Evolutionary conservation across 139 green algal species (phyloP).

Genomic region (Chlamydomonas sp.): DNA sequence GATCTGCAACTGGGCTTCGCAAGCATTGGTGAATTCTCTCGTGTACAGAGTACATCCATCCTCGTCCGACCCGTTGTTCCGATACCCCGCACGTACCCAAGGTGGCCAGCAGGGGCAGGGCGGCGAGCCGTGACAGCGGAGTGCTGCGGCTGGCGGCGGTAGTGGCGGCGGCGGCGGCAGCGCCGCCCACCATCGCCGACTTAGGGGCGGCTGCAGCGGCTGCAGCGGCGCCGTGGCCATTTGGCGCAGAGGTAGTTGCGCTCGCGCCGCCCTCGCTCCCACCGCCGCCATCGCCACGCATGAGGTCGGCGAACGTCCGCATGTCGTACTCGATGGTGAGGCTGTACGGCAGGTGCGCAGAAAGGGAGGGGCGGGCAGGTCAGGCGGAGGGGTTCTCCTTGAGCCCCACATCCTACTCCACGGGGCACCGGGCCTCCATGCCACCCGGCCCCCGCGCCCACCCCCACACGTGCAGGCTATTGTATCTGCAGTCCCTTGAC

Average conservation of each 20-base stretch:
- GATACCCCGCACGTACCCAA: neutral
- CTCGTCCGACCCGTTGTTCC: too few species aligned
- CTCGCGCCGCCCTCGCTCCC: neutral
- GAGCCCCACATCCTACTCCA: too few species aligned
- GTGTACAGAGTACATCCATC: too few species aligned
- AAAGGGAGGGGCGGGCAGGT: neutral
- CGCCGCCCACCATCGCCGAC: neutral
- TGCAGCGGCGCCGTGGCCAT: neutral
- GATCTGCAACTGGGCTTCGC: too few species aligned
- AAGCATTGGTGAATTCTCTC: too few species aligned
- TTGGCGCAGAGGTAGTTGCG: neutral
- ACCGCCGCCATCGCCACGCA: slow-evolving; percentile 1
- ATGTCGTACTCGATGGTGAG: slow-evolving; percentile 41
- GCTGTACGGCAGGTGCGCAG: neutral
- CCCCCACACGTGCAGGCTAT: too few species aligned
- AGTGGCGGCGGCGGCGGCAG: neutral
- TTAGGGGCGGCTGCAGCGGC: too few species aligned
- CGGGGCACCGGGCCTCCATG: too few species aligned
- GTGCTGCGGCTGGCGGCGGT: neutral
- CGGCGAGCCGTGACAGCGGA: neutral
- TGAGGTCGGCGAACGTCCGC: slow-evolving; percentile 16
- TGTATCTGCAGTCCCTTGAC: too few species aligned
- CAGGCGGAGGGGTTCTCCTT: neutral
- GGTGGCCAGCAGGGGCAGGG: neutral
- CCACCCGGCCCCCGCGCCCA: too few species aligned